These are phyloP conservation scores for Saccharomycopsis babjevae DNA, from an alignment of 805 yeast species.

Conservation along the genomic window DNA sequence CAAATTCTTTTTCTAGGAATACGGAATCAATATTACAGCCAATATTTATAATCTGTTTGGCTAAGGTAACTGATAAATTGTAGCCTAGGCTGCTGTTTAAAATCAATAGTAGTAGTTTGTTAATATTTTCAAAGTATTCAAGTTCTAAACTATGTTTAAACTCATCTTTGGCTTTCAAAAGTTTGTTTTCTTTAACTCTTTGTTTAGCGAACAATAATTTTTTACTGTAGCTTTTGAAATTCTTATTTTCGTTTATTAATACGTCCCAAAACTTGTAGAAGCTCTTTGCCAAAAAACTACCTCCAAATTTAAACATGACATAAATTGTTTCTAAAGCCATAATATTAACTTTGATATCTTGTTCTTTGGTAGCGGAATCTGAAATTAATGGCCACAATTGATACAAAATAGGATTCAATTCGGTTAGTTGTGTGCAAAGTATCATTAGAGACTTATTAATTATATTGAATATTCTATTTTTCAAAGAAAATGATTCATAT, in stretches of 20 bases:
- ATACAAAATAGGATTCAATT: constrained; percentile 42
- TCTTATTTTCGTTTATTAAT: constrained; percentile 8
- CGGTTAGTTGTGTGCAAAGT: constrained; percentile 38
- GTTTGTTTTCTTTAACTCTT: not conserved
- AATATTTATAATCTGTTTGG: constrained; percentile 5
- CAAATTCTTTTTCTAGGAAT: not conserved
- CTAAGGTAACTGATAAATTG: not conserved
- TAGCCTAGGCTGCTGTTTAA: constrained; percentile 5
- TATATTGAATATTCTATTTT: constrained; percentile 46
- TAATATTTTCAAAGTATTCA: constrained; percentile 12
- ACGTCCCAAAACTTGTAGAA: constrained; percentile 38
- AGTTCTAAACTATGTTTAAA: constrained; percentile 1
- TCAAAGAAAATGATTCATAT: constrained; percentile 51
- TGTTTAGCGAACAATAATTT: not conserved
- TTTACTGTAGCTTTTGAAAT: constrained; percentile 4
- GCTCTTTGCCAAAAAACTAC: constrained; percentile 37
- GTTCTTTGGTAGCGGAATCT: not conserved
- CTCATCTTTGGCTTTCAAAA: not conserved
- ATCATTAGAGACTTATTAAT: constrained; percentile 37
- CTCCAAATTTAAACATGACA: constrained; percentile 28
- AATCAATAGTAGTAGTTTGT: constrained; percentile 3
- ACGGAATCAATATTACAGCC: constrained; percentile 4
- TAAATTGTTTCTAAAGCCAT: constrained; percentile 24
- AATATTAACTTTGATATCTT: constrained; percentile 25
- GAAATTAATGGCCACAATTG: constrained; percentile 41